Evolutionary conservation across 2,329 filamentous ascomycete species (phyloP).

Genomic region (Apiospora sp.): DNA sequence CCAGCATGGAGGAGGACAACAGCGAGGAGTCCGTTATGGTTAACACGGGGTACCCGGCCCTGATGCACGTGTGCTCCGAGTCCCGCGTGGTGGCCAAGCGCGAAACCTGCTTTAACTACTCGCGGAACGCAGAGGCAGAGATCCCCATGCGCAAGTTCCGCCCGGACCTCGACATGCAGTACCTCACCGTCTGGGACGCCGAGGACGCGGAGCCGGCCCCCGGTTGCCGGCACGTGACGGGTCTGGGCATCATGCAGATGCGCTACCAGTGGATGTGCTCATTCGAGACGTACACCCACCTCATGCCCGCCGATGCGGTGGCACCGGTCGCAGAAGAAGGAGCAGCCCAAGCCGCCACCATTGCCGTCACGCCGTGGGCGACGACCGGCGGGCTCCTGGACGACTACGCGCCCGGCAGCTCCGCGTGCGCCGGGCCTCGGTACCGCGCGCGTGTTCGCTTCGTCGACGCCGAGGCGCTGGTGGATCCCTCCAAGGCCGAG

Average conservation of each 20-base stretch:
- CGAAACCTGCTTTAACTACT: conserved; percentile 30
- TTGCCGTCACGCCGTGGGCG: not conserved
- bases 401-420: not conserved
- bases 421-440: not conserved
- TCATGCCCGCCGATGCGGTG: not conserved
- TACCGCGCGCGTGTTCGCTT: not conserved
- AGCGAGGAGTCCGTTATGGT: conserved; percentile 27
- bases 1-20: not conserved
- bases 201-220: not conserved
- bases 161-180: conserved; percentile 33
- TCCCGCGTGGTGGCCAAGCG: conserved; percentile 30
- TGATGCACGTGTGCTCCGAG: conserved; percentile 35
- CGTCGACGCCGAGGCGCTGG: not conserved
- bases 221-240: not conserved
- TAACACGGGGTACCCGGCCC: conserved; percentile 32
- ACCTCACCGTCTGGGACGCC: conserved; percentile 24
- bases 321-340: not conserved
- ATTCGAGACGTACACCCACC: conserved; percentile 5
- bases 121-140: conserved; percentile 30
- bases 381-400: not conserved
- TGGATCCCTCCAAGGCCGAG: not conserved
- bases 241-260: not conserved
- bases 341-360: not conserved
- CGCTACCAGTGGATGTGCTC: not conserved
- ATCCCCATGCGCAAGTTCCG: conserved; percentile 33